These are phyloP conservation scores for Termitomyces sp. DNA, from an alignment of 768 basidiomycete species.

Conservation along the genomic window DNA sequence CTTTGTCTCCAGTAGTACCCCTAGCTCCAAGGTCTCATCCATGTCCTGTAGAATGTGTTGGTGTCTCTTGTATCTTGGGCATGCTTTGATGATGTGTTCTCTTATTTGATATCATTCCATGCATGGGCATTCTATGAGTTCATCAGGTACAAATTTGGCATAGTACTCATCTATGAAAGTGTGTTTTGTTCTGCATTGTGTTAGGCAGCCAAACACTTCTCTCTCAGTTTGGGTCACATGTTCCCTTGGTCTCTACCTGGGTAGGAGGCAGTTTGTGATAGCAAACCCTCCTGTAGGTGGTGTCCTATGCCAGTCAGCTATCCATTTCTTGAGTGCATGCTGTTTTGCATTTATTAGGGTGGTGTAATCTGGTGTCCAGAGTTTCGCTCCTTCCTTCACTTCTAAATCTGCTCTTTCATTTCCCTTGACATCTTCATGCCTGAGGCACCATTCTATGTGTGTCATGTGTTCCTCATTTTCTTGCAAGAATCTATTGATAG, in stretches of 20 bases:
- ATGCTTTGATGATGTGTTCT: slow-evolving; percentile 21
- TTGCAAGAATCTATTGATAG: not conserved
- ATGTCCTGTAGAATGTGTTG: slow-evolving; percentile 12
- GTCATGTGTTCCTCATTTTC: not conserved
- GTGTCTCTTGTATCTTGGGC: slow-evolving; percentile 16
- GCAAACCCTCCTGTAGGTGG: not conserved
- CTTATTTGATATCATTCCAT: slow-evolving; percentile 18
- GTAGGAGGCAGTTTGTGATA: not conserved
- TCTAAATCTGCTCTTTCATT: not conserved
- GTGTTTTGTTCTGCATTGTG: slow-evolving; percentile 23
- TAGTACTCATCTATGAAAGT: slow-evolving; percentile 13
- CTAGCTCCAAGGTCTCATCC: no score
- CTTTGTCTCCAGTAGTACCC: slow-evolving; percentile 19
- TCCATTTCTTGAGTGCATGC: not conserved
- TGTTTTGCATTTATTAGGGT: not conserved
- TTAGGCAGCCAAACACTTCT: slow-evolving; percentile 17
- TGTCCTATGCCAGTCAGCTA: not conserved
- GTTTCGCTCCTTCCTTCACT: not conserved
- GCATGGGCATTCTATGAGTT: slow-evolving; percentile 21
- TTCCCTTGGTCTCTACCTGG: not conserved
- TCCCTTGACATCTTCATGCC: not conserved
- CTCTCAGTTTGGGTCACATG: not conserved
- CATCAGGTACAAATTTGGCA: slow-evolving; percentile 13
- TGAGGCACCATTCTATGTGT: not conserved
- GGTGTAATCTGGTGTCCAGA: not conserved